Percentiles rank a stretch among this genome's conserved stretches.
Evolutionary conservation across 345 rosid species (phyloP).

Genomic region (Rhizophora mangle): DNA sequence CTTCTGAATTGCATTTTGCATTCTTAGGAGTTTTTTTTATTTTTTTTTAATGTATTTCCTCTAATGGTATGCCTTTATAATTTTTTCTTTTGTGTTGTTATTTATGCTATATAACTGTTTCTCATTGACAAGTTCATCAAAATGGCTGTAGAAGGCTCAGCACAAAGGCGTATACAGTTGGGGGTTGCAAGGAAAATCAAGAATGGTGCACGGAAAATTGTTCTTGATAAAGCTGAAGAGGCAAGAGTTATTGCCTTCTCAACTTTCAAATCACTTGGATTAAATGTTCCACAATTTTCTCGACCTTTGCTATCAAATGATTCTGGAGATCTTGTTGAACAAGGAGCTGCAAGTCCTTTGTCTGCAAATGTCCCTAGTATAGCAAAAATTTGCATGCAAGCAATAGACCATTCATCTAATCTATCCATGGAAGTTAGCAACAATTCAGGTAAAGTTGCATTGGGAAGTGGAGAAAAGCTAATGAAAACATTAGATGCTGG

Average conservation of each 20-base stretch:
- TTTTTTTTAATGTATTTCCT: no score
- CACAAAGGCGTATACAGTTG: conserved; percentile 70
- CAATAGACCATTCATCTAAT: conserved; percentile 30
- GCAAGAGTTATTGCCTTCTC: conserved; percentile 90
- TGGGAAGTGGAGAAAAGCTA: conserved; percentile 35
- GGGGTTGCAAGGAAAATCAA: conserved; percentile 93
- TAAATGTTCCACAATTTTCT: conserved; percentile 62
- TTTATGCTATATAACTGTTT: background rate
- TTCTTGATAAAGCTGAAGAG: conserved; percentile 96
- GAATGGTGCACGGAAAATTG: conserved; percentile 92
- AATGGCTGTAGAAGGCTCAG: conserved; percentile 48
- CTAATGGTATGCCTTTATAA: no score
- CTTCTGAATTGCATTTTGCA: no score
- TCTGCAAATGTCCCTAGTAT: conserved; percentile 31
- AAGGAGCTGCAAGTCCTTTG: conserved; percentile 31
- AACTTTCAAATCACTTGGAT: conserved; percentile 85
- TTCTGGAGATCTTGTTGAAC: conserved; percentile 30
- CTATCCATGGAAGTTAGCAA: conserved; percentile 29
- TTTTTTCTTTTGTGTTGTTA: background rate
- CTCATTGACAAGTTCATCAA: conserved; percentile 14
- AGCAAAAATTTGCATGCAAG: conserved; percentile 26
- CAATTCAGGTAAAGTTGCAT: conserved; percentile 30
- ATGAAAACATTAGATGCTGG: conserved; percentile 29
- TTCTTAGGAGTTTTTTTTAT: no score
- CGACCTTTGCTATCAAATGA: conserved; percentile 39